A percentile compares a stretch with the other conserved stretches of the same genome.
These are phyloP conservation scores for Xerocomus brunneocitrinus DNA, from an alignment of 768 basidiomycete genomes.

Conservation along the genomic window DNA sequence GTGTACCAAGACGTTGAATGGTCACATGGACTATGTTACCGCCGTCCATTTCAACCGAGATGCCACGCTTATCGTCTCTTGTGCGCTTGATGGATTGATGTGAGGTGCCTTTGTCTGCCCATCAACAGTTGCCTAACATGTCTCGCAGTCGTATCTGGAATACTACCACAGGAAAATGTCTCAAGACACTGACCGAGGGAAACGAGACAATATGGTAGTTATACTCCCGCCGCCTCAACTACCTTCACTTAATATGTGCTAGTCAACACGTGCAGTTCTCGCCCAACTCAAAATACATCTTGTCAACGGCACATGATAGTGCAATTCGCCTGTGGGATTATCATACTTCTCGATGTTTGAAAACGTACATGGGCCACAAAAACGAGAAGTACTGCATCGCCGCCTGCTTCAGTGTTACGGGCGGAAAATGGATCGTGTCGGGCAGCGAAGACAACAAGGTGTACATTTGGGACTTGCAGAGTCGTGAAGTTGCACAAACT, in stretches of 20 bases:
- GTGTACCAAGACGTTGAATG: constrained; percentile 81
- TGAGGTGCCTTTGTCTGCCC: constrained; percentile 36
- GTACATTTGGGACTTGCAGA: constrained; percentile 89
- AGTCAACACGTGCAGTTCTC: constrained; percentile 93
- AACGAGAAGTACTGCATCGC: constrained; percentile 84
- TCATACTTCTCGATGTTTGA: constrained; percentile 83
- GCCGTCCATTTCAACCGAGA: constrained; percentile 93
- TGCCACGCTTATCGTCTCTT: constrained; percentile 86
- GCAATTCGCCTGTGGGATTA: constrained; percentile 95
- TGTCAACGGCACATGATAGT: constrained; percentile 91
- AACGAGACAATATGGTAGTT: constrained; percentile 75
- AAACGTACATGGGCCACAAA: constrained; percentile 81
- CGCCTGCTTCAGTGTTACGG: constrained; percentile 80
- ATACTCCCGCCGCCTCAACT: background rate
- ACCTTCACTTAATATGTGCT: background rate
- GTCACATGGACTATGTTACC: constrained; percentile 92
- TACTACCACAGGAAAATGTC: constrained; percentile 84
- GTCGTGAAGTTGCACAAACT: constrained; percentile 76
- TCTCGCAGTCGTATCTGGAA: constrained; percentile 88
- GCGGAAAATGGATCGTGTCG: constrained; percentile 85
- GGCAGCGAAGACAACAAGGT: constrained; percentile 90
- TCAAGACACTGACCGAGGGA: constrained; percentile 93
- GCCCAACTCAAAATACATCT: constrained; percentile 91
- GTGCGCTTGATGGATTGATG: constrained; percentile 92
- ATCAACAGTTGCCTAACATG: background rate